Evolutionary conservation across 2,329 filamentous ascomycete genomes (phyloP), one percentile per base, ranked within the genome.

Genomic region (Talaromyces sp.): DNA sequence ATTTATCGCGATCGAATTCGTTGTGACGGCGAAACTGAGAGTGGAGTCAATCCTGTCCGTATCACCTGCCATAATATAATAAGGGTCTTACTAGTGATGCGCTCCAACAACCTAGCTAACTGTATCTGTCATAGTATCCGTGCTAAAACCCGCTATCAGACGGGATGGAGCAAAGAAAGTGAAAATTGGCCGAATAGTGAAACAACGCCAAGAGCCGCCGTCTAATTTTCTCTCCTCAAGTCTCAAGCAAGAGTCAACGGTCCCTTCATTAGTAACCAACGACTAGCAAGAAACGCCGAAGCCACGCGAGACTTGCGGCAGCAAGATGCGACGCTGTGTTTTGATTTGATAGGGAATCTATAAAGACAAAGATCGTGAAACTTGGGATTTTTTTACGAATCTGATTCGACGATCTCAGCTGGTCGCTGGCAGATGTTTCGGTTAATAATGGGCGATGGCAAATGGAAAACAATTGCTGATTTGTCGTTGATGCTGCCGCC

Each of bases 131-230:
- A 52, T 52, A 52, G 48, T 33, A 3, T 7, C 35, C 33, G 37
- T 17, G 19, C 33, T 39, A 52, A 25, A 13, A 25, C 5, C 7
- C 33, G 13, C 39, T 41, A 21, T 55, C 19, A 19, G 28, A 22
- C 41, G 33, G 25, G 9, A 46, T 25, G 51, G 33, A 43, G 48
- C 36, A 45, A 52, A 35, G 36, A 35, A 33, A 36, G 45, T 43
- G 45, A 52, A 48, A 45, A 37, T 28, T 59, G 35, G 43, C 35
- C 15, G 28, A 57, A 48, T n/a, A n/a, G 15, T 59, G 57, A 59
- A 59, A 59, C 57, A 21, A 33, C 36, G 57, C 57, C 52, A 59
- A 59, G 53, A 8, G 28, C 19, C 57, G 57, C 57, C 57, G 50
- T 58, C 56, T 41, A 36, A 39, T 35, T 28, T 11, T 11, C 2